Percentiles rank a stretch among this genome's conserved stretches.
These are phyloP conservation scores for Croton laevigatus DNA, from an alignment of 441 rosid genomes.

Conservation along the genomic window DNA sequence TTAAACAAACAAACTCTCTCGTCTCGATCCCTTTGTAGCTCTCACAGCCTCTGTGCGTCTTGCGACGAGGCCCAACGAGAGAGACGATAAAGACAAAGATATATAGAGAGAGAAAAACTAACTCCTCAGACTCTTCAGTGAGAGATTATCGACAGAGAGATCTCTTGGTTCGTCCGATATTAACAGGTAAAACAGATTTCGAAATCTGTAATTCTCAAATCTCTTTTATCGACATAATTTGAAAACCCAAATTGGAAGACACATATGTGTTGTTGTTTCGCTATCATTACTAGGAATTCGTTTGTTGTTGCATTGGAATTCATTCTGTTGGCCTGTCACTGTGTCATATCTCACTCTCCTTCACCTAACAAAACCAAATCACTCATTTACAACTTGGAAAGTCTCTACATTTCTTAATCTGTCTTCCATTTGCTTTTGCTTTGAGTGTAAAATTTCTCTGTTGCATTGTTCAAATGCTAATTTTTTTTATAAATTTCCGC, in stretches of 20 bases:
- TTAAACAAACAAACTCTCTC: neutral
- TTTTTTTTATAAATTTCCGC: neutral
- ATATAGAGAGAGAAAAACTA: slow-evolving; percentile 1
- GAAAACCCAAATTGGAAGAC: slow-evolving; percentile 13
- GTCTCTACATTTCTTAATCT: neutral
- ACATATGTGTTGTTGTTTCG: slow-evolving; percentile 15
- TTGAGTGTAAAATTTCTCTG: slow-evolving; percentile 51
- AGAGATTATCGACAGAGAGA: neutral
- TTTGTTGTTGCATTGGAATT: slow-evolving; percentile 2
- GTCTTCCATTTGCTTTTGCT: slow-evolving; percentile 31
- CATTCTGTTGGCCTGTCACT: slow-evolving; percentile 42
- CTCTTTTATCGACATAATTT: neutral
- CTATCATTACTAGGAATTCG: slow-evolving; percentile 11
- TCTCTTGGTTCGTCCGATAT: neutral
- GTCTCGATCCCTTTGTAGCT: slow-evolving; percentile 11
- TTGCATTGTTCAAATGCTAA: slow-evolving; percentile 22
- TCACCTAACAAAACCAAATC: slow-evolving; percentile 35
- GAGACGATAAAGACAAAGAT: slow-evolving; percentile 6
- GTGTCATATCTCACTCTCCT: slow-evolving; percentile 29
- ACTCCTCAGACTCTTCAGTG: neutral
- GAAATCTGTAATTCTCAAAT: neutral
- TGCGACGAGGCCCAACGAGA: slow-evolving; percentile 16
- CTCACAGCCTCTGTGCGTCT: slow-evolving; percentile 2
- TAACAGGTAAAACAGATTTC: slow-evolving; percentile 24
- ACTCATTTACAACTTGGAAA: slow-evolving; percentile 10